Conservation (phyloP, 192 early-diverging fungal genomes). For the Rhizophagus sp. region DNA sequence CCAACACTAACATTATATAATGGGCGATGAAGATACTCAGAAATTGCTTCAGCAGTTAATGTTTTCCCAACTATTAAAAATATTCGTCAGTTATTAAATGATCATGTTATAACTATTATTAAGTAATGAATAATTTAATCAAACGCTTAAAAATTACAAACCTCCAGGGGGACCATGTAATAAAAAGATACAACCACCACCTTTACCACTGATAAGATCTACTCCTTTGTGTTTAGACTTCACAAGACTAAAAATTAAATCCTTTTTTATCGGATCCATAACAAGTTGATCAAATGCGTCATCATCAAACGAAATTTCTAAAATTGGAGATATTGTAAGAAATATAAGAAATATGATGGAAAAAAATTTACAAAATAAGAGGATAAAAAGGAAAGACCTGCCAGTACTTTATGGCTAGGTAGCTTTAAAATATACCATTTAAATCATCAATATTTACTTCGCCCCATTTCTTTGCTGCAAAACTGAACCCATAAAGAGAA, state of each 20-base stretch:
- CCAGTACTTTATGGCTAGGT: too few relatives aligned
- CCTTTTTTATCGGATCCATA: constrained; percentile 11
- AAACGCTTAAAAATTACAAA: neutral
- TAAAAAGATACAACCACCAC: constrained; percentile 57
- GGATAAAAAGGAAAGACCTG: too few relatives aligned
- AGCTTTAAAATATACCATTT: neutral
- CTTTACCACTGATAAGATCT: constrained; percentile 56
- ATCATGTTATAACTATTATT: neutral
- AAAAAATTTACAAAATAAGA: neutral
- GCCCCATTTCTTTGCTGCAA: neutral
- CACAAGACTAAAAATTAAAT: neutral
- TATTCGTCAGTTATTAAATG: too few relatives aligned
- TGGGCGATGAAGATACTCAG: constrained; percentile 53
- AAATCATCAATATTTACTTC: neutral
- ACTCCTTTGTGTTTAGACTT: constrained; percentile 36
- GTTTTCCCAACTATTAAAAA: constrained; percentile 48
- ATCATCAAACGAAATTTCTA: neutral
- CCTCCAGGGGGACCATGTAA: constrained; percentile 59
- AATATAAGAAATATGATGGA: neutral
- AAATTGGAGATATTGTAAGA: neutral
- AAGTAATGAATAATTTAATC: too few relatives aligned
- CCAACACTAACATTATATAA: constrained; percentile 63
- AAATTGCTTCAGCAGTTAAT: constrained; percentile 61
- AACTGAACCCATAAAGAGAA: neutral
- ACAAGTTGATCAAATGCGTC: constrained; percentile 1